Conservation (phyloP, 2,329 filamentous ascomycete species). For the Passalora sequoiae region DNA sequence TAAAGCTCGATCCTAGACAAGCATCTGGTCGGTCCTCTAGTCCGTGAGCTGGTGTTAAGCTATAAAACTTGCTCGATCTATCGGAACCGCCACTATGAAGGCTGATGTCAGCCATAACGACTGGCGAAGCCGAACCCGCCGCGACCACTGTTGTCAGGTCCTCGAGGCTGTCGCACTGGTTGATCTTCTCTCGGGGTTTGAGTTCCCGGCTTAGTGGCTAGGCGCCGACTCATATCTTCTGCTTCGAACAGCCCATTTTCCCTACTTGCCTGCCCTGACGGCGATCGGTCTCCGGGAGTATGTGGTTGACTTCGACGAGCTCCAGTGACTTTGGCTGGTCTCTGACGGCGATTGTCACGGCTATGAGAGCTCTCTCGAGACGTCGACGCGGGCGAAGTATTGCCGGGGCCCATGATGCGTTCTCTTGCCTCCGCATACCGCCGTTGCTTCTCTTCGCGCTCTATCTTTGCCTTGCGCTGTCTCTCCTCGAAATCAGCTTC, state of each 20-base stretch:
- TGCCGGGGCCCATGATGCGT: conserved; percentile 66
- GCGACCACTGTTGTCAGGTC: conserved; percentile 70
- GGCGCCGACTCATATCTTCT: conserved; percentile 51
- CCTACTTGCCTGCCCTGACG: conserved; percentile 24
- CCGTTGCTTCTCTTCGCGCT: conserved; percentile 82
- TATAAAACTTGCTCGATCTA: too few relatives aligned
- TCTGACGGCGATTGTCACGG: conserved; percentile 20
- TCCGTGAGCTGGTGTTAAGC: too few relatives aligned
- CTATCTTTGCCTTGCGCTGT: conserved; percentile 68
- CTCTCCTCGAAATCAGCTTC: conserved; percentile 71
- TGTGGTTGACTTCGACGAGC: conserved; percentile 34
- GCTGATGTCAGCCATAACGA: too few relatives aligned
- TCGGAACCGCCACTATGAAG: too few relatives aligned
- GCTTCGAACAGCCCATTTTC: conserved; percentile 72
- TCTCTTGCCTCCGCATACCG: conserved; percentile 85
- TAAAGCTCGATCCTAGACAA: too few relatives aligned
- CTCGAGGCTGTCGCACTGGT: conserved; percentile 67
- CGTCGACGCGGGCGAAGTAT: conserved; percentile 27
- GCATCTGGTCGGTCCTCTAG: too few relatives aligned
- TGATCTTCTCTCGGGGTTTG: conserved; percentile 51
- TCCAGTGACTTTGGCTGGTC: conserved; percentile 29
- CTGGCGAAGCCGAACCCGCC: conserved; percentile 72
- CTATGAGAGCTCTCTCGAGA: conserved; percentile 31
- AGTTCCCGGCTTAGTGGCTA: conserved; percentile 49
- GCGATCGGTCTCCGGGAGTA: conserved; percentile 35